Conservation (phyloP, 345 rosid species). For the Arabis hirsuta region DNA sequence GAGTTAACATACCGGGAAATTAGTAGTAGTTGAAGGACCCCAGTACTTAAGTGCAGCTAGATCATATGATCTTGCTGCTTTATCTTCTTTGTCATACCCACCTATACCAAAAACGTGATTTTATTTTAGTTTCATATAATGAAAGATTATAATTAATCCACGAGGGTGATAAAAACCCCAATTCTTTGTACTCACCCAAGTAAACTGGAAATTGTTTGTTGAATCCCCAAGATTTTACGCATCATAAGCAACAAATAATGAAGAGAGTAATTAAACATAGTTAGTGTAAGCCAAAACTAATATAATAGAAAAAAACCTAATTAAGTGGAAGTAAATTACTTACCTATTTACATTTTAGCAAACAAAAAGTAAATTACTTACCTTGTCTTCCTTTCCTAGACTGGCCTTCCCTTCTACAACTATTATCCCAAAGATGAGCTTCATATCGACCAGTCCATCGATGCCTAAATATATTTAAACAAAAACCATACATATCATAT, state of each 20-base stretch:
- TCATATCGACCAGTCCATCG: constrained; percentile 99
- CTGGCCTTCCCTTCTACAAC: constrained; percentile 98
- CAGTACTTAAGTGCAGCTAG: constrained; percentile 95
- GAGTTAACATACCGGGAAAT: constrained; percentile 69
- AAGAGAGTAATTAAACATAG: constrained; percentile 18
- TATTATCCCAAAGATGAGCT: constrained; percentile 99
- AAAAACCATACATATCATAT: constrained; percentile 19
- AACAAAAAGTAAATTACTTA: constrained; percentile 27
- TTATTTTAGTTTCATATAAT: neutral
- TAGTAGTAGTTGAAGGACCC: constrained; percentile 96
- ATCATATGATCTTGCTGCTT: constrained; percentile 98
- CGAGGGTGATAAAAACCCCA: neutral
- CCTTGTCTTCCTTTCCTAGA: constrained; percentile 99
- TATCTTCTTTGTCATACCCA: constrained; percentile 99
- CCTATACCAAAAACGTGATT: constrained; percentile 48
- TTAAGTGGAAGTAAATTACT: constrained; percentile 6
- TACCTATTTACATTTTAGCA: too few relatives aligned
- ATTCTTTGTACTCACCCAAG: constrained; percentile 63
- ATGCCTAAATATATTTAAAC: constrained; percentile 57
- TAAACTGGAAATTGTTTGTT: constrained; percentile 58
- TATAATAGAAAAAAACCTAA: constrained; percentile 7
- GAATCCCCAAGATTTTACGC: constrained; percentile 27
- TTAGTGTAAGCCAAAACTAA: constrained; percentile 33
- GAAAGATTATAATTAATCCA: neutral
- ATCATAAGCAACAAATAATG: constrained; percentile 29